Evolutionary conservation across 106 monocot species (phyloP), one percentile per base, ranked within the genome.

Genomic region (Amphibolis antarctica): DNA sequence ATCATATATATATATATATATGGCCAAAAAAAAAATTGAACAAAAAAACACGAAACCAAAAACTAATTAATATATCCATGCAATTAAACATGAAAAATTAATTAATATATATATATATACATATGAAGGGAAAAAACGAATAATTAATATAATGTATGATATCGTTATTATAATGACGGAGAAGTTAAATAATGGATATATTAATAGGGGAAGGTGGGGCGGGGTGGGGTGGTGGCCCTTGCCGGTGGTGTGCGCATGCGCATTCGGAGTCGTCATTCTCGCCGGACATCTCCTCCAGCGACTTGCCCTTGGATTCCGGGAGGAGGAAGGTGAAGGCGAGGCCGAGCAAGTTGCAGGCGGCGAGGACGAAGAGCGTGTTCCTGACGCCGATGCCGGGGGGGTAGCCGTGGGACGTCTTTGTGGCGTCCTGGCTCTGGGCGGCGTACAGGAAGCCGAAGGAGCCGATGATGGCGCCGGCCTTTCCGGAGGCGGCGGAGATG

Each of bases 401-500:
- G 61, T 82, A 86, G 1, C 86, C 86, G 20, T 44, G 50, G 44
- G 79, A 76, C 9, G 70, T 50, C 28, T 62, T 63, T 12, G 53
- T 20, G 53, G 46, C 28, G 55, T 83, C 74, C 46, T 65, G 71
- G 50, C 25, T 77, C 74, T 86, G 85, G 0, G 85, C 77, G 10
- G 80, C 68, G 60, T 85, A 89, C 44, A 89, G 50, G 70, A 89
- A 89, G 7, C 89, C 89, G 65, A 89, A 89, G 1, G 89, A 66
- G 0, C 85, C 89, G n/a, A 89, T 42, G 48, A 89, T 89, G 4
- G 89, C 89, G 0, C 89, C 89, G 0, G 82, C 79, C 74, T 89
- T 89, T 0, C 89, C 89, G 1, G 72, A 24, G 0, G 89, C 89
- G 3, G 89, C 89, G 1, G 85, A 85, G 50, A 89, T 80, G 18